A percentile compares a stretch with the other conserved stretches of the same genome.
Conservation (phyloP, 1,284 basidiomycete species). For the Gyrodon tennesseensis region DNA sequence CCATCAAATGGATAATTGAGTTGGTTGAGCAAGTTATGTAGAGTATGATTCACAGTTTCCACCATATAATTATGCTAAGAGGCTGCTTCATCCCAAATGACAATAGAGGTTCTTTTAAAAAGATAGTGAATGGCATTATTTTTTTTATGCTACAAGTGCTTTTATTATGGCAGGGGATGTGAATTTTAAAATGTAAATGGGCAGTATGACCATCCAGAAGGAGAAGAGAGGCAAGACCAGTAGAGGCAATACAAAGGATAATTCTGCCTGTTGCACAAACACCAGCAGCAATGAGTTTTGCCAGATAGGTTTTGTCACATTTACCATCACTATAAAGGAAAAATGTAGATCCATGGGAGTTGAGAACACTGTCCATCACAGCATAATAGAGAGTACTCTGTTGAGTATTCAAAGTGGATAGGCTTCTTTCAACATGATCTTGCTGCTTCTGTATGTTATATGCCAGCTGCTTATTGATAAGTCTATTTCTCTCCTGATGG, state of each 20-base stretch:
- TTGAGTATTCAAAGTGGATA: conserved; percentile 20
- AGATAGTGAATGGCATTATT: no score
- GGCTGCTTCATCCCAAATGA: no score
- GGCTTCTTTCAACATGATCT: conserved; percentile 16
- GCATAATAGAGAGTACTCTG: conserved; percentile 23
- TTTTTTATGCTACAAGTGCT: no score
- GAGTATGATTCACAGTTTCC: no score
- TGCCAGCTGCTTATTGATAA: conserved; percentile 46
- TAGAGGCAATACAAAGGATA: no score
- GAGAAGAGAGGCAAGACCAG: background rate
- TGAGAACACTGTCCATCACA: conserved; percentile 23
- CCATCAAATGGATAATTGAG: no score
- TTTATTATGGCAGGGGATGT: no score
- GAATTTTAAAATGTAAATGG: no score
- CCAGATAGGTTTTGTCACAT: conserved; percentile 54
- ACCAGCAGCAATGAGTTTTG: conserved; percentile 45
- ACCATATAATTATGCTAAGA: no score
- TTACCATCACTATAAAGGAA: conserved; percentile 54
- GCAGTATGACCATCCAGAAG: background rate
- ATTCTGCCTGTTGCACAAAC: no score
- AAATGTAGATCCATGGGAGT: conserved; percentile 32
- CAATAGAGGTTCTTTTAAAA: no score
- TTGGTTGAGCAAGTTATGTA: no score
- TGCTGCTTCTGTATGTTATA: conserved; percentile 36
- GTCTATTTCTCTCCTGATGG: conserved; percentile 35